Evolutionary conservation across 495 filamentous ascomycete species (phyloP), one percentile per base, ranked within the genome.

Genomic region (Penicillium flavigenum): DNA sequence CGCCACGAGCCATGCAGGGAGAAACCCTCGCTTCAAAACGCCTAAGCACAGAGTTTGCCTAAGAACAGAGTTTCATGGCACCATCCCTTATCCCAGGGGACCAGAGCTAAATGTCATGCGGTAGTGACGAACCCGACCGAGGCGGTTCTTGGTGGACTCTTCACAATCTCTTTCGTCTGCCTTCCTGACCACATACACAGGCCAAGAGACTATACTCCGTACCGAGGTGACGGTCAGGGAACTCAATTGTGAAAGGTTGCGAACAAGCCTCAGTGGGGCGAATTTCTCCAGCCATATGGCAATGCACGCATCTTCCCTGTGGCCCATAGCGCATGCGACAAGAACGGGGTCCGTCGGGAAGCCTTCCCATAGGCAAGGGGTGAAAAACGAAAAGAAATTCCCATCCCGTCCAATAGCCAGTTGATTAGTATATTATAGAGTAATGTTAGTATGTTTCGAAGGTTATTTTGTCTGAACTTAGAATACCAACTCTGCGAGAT

Each of bases 321-420:
- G 12, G 51, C 42, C 47, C 57, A 31, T 47, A 52, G 43, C 48
- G 57, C 48, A 52, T 43, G 38, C 38, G 34, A 52, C 22, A 51
- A 9, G 14, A 34, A 62, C 61, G 56, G 64, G 60, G 53, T 62
- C 64, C 58, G 64, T 59, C 64, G 64, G 64, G 48, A 63, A 55
- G 38, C 16, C 42, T 41, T 50, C 54, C 50, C 51, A 61, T 54
- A 64, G 58, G 52, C 19, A 61, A 63, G 58, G 56, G 55, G 43
- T 39, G 22, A 34, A 4, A 12, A 14, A 16, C 4, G 26, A 31
- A 20, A 26, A 27, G 22, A 5, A 36, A 17, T 26, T 16, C 5
- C 24, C 12, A 14, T 29, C n/a, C 32, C 4, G 32, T 22, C 20
- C 32, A 50, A 22, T 36, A 20, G 19, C 12, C 36, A 50, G 11